Evolutionary conservation across 78 protist species (phyloP).

Genomic region (Planoprotostelium fungivorum): DNA sequence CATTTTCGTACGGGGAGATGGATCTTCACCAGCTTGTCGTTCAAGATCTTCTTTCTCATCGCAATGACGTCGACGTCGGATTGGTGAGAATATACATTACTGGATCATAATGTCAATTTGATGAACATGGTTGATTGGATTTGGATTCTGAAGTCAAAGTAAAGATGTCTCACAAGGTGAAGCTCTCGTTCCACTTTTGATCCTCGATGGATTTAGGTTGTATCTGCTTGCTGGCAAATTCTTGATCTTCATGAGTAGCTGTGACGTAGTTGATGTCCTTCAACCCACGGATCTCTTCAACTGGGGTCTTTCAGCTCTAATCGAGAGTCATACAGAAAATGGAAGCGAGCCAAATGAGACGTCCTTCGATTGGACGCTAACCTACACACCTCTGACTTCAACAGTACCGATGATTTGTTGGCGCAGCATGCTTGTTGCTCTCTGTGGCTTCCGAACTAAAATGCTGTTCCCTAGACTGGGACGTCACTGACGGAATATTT

Average conservation of each 20-base stretch:
- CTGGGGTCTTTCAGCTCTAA: neutral
- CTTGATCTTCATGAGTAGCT: neutral
- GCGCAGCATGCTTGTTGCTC: constrained; percentile 3
- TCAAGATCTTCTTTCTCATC: neutral
- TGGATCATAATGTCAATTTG: neutral
- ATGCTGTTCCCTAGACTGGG: no score
- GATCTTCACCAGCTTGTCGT: neutral
- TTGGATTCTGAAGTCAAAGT: no score
- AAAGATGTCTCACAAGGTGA: neutral
- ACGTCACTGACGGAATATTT: no score
- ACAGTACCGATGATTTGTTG: neutral
- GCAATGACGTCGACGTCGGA: neutral
- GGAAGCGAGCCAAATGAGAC: no score
- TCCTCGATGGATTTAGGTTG: neutral
- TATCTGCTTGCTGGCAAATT: no score
- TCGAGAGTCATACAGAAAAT: neutral
- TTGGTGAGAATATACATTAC: neutral
- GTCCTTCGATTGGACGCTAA: no score
- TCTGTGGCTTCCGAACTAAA: no score
- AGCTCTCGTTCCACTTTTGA: neutral
- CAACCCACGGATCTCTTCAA: neutral
- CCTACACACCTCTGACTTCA: neutral
- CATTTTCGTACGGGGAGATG: no score
- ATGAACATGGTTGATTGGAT: no score
- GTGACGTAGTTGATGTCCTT: neutral